A percentile compares a stretch with the other conserved stretches of the same genome.
These are phyloP conservation scores for Panellus pusillus DNA, from an alignment of 768 basidiomycete species.

Conservation along the genomic window DNA sequence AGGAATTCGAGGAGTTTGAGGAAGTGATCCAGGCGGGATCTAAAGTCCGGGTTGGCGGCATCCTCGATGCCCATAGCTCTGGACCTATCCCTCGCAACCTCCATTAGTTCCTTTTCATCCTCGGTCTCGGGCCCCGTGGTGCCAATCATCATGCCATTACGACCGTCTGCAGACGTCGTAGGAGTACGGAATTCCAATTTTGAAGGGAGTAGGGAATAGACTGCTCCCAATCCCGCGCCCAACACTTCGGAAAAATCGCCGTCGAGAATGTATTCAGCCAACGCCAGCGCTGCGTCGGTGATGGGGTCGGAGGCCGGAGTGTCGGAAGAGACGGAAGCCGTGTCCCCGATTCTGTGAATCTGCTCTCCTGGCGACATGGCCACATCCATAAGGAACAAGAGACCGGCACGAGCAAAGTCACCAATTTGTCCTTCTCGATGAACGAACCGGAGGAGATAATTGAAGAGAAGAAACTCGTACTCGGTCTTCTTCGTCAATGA, in stretches of 20 bases:
- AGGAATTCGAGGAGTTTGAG: conserved; percentile 89
- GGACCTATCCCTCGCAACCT: conserved; percentile 49
- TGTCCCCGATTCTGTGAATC: conserved; percentile 40
- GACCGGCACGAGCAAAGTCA: conserved; percentile 87
- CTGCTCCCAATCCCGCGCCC: conserved; percentile 88
- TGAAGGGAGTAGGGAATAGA: conserved; percentile 87
- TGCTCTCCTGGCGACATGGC: conserved; percentile 83
- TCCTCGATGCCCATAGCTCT: conserved; percentile 72
- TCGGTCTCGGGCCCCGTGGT: conserved; percentile 53
- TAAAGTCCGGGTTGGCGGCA: conserved; percentile 74
- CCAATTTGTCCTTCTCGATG: conserved; percentile 94
- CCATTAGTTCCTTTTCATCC: conserved; percentile 53
- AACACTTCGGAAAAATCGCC: conserved; percentile 99
- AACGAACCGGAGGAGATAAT: conserved; percentile 92
- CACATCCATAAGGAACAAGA: conserved; percentile 94
- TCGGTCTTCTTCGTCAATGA: conserved; percentile 66
- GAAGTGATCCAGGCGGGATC: conserved; percentile 80
- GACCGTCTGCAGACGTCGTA: conserved; percentile 35
- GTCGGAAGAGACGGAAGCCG: conserved; percentile 26
- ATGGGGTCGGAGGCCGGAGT: conserved; percentile 59
- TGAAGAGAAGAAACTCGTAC: conserved; percentile 95
- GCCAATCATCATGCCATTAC: conserved; percentile 73
- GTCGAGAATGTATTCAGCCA: conserved; percentile 92
- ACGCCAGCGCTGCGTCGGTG: conserved; percentile 79
- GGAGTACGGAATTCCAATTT: conserved; percentile 73